These are phyloP conservation scores for Melanomma pulvis-pyrius DNA, from an alignment of 495 filamentous ascomycete species.

Conservation along the genomic window DNA sequence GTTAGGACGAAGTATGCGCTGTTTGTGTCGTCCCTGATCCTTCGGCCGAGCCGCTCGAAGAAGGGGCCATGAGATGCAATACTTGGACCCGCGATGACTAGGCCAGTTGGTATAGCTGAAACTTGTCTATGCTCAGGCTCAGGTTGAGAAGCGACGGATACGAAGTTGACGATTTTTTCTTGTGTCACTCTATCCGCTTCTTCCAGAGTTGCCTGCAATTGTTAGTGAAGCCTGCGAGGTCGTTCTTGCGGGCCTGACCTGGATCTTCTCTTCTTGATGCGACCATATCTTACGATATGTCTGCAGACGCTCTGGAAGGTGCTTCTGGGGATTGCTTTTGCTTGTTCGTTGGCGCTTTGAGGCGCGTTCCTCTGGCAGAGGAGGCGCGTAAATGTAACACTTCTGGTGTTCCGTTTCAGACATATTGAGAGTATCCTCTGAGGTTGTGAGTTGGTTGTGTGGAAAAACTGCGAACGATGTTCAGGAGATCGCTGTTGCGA, in stretches of 20 bases:
- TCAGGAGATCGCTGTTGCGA: not conserved
- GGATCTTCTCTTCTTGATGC: conserved; percentile 65
- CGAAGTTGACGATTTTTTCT: conserved; percentile 66
- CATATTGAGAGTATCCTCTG: not conserved
- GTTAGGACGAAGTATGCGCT: conserved; percentile 66
- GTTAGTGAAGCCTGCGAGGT: conserved; percentile 27
- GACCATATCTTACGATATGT: conserved; percentile 71
- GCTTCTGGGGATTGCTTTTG: conserved; percentile 26
- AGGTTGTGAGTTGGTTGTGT: not conserved
- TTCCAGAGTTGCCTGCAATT: conserved; percentile 58
- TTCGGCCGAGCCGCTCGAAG: conserved; percentile 67
- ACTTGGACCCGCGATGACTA: conserved; percentile 85
- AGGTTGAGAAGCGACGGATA: conserved; percentile 42
- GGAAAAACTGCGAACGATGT: not conserved
- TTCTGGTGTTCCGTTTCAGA: conserved; percentile 45
- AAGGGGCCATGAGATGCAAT: conserved; percentile 75
- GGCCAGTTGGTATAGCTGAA: conserved; percentile 68
- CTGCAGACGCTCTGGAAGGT: conserved; percentile 56
- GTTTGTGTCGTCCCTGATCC: conserved; percentile 52
- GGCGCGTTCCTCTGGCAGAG: conserved; percentile 23
- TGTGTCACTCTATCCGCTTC: conserved; percentile 65
- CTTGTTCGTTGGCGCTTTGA: conserved; percentile 40
- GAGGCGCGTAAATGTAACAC: conserved; percentile 43
- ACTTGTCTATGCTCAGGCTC: conserved; percentile 43
- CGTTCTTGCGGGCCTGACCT: conserved; percentile 54